phyloP scores from a whole-genome alignment of 179 eudicot genomes.

The Spergularia azorica region DNA sequence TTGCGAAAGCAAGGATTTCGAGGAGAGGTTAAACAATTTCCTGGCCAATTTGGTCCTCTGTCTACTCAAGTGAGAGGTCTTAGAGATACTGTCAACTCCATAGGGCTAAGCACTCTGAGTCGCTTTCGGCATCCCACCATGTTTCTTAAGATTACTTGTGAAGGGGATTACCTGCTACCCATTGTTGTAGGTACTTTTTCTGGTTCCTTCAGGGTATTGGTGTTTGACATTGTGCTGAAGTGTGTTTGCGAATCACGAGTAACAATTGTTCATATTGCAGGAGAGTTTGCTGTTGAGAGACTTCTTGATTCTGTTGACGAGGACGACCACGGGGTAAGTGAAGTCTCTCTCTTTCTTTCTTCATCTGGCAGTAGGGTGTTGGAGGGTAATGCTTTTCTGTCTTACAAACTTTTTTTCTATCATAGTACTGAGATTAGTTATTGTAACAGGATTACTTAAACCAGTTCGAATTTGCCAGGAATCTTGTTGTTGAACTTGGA shows the following conservation, averaged over 20 bases:
- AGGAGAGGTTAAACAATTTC: constrained; percentile 37
- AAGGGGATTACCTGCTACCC: constrained; percentile 75
- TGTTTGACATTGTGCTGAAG: neutral
- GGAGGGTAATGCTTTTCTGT: neutral
- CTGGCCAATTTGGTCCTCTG: constrained; percentile 34
- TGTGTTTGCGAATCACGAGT: neutral
- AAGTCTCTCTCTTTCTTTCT: neutral
- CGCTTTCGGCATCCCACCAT: constrained; percentile 71
- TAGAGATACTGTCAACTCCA: constrained; percentile 34
- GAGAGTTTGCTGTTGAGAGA: constrained; percentile 68
- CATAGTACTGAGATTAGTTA: constrained; percentile 13
- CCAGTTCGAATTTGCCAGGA: constrained; percentile 50
- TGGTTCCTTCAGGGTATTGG: constrained; percentile 3
- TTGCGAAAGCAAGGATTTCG: constrained; percentile 65
- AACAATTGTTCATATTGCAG: constrained; percentile 37
- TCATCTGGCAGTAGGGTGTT: neutral
- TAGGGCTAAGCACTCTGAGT: constrained; percentile 59
- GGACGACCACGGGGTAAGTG: constrained; percentile 55
- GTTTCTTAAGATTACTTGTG: constrained; percentile 78
- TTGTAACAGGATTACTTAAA: constrained; percentile 59
- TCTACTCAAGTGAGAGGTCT: constrained; percentile 39
- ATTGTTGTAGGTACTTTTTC: constrained; percentile 63
- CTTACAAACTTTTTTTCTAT: neutral
- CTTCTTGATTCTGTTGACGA: constrained; percentile 59
- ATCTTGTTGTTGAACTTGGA: constrained; percentile 56